A percentile compares a stretch with the other conserved stretches of the same genome.
Conservation (phyloP, 257 asterid genomes). For the Sherardia arvensis region DNA sequence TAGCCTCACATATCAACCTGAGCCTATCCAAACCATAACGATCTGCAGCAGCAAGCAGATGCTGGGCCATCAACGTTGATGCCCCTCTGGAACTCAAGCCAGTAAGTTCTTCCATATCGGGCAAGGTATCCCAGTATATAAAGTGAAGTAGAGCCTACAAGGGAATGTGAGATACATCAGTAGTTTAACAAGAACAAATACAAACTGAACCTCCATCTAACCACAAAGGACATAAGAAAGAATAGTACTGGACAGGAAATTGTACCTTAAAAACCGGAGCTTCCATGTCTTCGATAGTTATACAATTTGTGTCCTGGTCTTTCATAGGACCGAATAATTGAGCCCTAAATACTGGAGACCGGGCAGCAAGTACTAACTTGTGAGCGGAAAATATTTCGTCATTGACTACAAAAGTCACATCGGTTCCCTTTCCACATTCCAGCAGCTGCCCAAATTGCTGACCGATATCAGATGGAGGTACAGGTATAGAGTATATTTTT, state of each 20-base stretch:
- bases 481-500: slow-evolving; percentile 59
- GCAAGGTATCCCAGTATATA: slow-evolving; percentile 75
- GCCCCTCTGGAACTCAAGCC: slow-evolving; percentile 83
- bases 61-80: slow-evolving; percentile 90
- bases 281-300: slow-evolving; percentile 73
- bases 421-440: slow-evolving; percentile 67
- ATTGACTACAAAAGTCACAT: slow-evolving; percentile 59
- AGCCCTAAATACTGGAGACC: slow-evolving; percentile 92
- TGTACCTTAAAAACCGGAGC: slow-evolving; percentile 82
- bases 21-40: slow-evolving; percentile 85
- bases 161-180: neutral
- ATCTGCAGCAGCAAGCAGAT: slow-evolving; percentile 95
- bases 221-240: neutral
- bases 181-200: neutral
- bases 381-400: slow-evolving; percentile 74
- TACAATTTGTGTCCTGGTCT: slow-evolving; percentile 58
- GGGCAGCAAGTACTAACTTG: slow-evolving; percentile 91
- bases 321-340: slow-evolving; percentile 96
- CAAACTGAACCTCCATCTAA: neutral
- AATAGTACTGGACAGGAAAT: neutral
- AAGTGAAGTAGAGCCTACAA: slow-evolving; percentile 78
- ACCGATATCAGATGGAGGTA: slow-evolving; percentile 81
- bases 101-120: slow-evolving; percentile 84
- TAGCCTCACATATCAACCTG: slow-evolving; percentile 81
- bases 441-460: slow-evolving; percentile 76